phyloP scores from a whole-genome alignment of 2,329 filamentous ascomycete genomes.

The Diplodia corticola region DNA sequence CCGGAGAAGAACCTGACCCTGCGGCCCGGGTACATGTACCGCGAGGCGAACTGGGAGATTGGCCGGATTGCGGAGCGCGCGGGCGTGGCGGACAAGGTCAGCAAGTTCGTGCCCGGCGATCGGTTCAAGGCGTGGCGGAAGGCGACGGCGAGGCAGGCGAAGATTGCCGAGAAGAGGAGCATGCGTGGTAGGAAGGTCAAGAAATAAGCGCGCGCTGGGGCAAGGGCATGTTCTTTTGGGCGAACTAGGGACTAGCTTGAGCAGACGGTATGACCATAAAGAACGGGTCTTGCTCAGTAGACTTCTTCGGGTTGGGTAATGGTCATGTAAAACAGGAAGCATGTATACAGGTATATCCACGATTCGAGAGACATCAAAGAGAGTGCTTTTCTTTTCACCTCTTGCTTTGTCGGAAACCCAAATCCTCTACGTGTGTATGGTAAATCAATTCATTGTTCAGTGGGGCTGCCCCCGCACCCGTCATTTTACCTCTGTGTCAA shows the following conservation, averaged over 20 bases:
- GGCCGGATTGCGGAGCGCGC: constrained; percentile 62
- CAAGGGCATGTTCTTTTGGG: neutral
- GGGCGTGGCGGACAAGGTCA: constrained; percentile 52
- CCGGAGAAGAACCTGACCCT: constrained; percentile 38
- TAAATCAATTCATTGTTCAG: neutral
- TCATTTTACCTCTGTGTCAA: constrained; percentile 1
- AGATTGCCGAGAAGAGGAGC: constrained; percentile 57
- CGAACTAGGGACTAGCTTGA: neutral
- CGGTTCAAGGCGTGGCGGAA: constrained; percentile 67
- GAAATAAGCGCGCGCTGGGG: constrained; percentile 1
- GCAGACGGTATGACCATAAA: neutral
- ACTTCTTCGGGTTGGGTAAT: neutral
- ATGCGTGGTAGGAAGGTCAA: constrained; percentile 31
- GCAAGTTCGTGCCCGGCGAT: constrained; percentile 58
- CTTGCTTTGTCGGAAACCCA: neutral
- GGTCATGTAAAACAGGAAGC: constrained; percentile 9
- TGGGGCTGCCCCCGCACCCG: neutral
- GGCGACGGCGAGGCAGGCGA: constrained; percentile 52
- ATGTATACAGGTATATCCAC: neutral
- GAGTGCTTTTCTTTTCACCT: neutral
- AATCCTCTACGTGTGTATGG: no score
- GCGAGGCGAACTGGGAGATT: constrained; percentile 68
- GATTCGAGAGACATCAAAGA: neutral
- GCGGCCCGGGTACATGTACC: constrained; percentile 62
- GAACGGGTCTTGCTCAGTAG: neutral